These are phyloP conservation scores for Penicillium sp. DNA, from an alignment of 2,329 filamentous ascomycete genomes.

Conservation along the genomic window DNA sequence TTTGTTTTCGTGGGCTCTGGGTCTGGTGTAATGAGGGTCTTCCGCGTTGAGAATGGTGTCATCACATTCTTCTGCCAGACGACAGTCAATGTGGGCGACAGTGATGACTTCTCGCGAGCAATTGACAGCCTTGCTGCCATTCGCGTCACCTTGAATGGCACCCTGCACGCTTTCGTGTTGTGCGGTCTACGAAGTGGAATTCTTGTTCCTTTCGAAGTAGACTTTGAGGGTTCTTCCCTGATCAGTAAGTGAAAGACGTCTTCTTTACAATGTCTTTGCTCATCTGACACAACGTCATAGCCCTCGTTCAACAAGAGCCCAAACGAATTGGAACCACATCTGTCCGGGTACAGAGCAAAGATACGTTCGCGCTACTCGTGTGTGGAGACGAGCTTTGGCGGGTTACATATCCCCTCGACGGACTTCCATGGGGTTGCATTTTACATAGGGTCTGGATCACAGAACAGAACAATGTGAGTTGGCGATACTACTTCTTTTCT, in stretches of 20 bases:
- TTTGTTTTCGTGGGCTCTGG: conserved; percentile 43
- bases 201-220: conserved; percentile 39
- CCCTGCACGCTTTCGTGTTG: conserved; percentile 30
- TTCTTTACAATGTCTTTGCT: not conserved
- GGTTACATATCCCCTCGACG: conserved; percentile 27
- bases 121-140: conserved; percentile 37
- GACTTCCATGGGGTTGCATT: conserved; percentile 24
- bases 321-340: conserved; percentile 38
- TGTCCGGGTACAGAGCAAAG: conserved; percentile 33
- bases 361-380: conserved; percentile 32
- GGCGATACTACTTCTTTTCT: not conserved
- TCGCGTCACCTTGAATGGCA: conserved; percentile 12
- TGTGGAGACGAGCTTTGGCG: conserved; percentile 42
- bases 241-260: conserved; percentile 31
- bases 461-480: conserved; percentile 42
- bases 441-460: conserved; percentile 42
- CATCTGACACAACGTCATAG: not conserved
- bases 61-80: conserved; percentile 25
- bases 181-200: conserved; percentile 49
- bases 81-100: conserved; percentile 19
- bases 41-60: conserved; percentile 23
- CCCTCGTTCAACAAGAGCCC: conserved; percentile 22
- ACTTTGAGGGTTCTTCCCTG: conserved; percentile 15
- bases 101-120: conserved; percentile 32
- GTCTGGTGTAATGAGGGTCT: conserved; percentile 36